These are phyloP conservation scores for Trypethelium eluteriae DNA, from an alignment of 495 filamentous ascomycete genomes.

Conservation along the genomic window DNA sequence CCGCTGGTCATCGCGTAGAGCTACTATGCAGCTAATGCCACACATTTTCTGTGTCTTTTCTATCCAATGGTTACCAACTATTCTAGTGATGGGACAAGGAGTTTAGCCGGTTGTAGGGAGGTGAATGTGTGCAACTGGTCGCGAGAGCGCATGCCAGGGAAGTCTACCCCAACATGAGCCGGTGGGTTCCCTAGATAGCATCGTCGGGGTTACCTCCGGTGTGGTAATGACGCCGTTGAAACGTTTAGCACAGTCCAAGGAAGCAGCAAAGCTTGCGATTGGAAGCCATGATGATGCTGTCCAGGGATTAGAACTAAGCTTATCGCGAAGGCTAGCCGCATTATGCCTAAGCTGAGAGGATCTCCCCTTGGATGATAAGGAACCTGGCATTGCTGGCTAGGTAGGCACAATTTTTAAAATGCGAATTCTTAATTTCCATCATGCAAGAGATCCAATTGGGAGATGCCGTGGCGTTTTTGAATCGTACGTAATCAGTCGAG, in stretches of 20 bases:
- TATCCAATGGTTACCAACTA: background rate
- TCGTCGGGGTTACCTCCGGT: conserved; percentile 1
- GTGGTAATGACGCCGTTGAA: background rate
- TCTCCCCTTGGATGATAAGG: too few relatives aligned
- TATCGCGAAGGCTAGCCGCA: background rate
- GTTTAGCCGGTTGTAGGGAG: too few relatives aligned
- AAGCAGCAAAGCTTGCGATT: background rate
- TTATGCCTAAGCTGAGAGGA: background rate
- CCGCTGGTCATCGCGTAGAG: background rate
- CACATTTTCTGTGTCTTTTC: background rate
- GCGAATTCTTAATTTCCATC: too few relatives aligned
- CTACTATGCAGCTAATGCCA: conserved; percentile 2
- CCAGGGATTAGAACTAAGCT: background rate
- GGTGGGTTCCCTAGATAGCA: background rate
- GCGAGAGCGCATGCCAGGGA: too few relatives aligned
- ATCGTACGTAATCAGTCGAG: too few relatives aligned
- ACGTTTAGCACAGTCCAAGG: background rate
- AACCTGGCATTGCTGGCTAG: too few relatives aligned
- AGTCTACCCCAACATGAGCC: too few relatives aligned
- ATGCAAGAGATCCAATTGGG: too few relatives aligned
- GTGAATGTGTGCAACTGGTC: too few relatives aligned
- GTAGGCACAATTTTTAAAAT: too few relatives aligned
- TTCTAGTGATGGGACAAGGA: too few relatives aligned
- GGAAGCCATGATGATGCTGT: background rate
- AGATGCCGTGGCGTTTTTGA: too few relatives aligned